Evolutionary conservation across 208 protist species (phyloP).

Genomic region (Naegleria lovaniensis): DNA sequence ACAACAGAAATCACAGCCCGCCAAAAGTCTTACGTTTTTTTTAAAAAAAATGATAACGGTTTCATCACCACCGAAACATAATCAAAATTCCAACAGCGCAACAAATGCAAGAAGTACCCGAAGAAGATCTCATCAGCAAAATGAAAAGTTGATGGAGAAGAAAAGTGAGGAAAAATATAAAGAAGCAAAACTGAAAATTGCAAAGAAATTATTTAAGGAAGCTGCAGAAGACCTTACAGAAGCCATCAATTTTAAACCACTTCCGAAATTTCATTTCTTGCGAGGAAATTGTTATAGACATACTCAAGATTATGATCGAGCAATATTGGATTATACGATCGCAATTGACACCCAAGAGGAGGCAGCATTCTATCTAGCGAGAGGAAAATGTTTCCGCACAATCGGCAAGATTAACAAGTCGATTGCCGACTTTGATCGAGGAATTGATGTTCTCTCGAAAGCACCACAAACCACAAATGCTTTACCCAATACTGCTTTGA

Average conservation of each 20-base stretch:
- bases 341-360: conserved; percentile 38
- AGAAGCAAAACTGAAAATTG: background rate
- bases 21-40: no score
- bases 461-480: background rate
- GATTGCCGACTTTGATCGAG: conserved; percentile 59
- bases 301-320: conserved; percentile 1
- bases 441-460: conserved; percentile 63
- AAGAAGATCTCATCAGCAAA: background rate
- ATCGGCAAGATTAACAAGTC: conserved; percentile 51
- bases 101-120: background rate
- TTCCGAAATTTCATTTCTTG: conserved; percentile 19
- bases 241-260: background rate
- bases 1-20: no score
- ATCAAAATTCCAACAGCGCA: no score
- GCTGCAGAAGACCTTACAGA: background rate
- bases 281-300: conserved; percentile 14
- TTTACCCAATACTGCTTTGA: background rate
- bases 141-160: conserved; percentile 7
- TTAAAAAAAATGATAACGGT: background rate
- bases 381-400: conserved; percentile 52
- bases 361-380: conserved; percentile 55
- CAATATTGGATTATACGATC: background rate
- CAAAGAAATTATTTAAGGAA: background rate
- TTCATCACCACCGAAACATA: background rate
- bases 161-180: background rate